Conservation (phyloP, 441 rosid genomes). For the Pelargonium cotyledonis region DNA sequence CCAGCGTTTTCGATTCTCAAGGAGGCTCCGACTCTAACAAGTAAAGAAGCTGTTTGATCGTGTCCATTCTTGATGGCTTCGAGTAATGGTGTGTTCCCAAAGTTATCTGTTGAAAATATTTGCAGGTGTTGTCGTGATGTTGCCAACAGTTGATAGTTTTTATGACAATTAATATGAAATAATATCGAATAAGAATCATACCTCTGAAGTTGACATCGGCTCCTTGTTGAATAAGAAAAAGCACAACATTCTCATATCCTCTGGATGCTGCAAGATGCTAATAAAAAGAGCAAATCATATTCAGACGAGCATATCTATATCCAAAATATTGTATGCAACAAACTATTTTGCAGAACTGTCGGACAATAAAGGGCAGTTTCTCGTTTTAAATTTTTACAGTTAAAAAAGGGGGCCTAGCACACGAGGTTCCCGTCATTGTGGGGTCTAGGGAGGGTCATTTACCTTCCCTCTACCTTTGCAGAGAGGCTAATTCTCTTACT, state of each 20-base stretch:
- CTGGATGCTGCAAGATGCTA: conserved; percentile 94
- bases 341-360: too few relatives aligned
- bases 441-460: too few relatives aligned
- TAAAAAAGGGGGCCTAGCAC: too few relatives aligned
- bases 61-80: conserved; percentile 81
- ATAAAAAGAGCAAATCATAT: conserved; percentile 15
- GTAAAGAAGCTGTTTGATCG: conserved; percentile 51
- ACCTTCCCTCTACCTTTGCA: too few relatives aligned
- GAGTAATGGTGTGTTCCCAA: conserved; percentile 76
- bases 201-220: conserved; percentile 67
- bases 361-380: too few relatives aligned
- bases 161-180: neutral
- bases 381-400: too few relatives aligned
- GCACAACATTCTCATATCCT: conserved; percentile 66
- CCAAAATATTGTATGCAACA: too few relatives aligned
- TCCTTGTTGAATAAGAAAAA: conserved; percentile 56
- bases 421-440: too few relatives aligned
- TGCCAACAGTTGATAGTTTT: neutral
- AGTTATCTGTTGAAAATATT: conserved; percentile 48
- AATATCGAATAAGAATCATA: conserved; percentile 21
- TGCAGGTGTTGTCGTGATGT: neutral
- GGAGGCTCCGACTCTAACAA: conserved; percentile 63
- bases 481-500: too few relatives aligned
- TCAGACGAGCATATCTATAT: neutral
- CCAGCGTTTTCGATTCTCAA: conserved; percentile 70